Evolutionary conservation across 139 green algal genomes (phyloP), one percentile per base, ranked within the genome.

Genomic region (Chlamydomonas incerta): DNA sequence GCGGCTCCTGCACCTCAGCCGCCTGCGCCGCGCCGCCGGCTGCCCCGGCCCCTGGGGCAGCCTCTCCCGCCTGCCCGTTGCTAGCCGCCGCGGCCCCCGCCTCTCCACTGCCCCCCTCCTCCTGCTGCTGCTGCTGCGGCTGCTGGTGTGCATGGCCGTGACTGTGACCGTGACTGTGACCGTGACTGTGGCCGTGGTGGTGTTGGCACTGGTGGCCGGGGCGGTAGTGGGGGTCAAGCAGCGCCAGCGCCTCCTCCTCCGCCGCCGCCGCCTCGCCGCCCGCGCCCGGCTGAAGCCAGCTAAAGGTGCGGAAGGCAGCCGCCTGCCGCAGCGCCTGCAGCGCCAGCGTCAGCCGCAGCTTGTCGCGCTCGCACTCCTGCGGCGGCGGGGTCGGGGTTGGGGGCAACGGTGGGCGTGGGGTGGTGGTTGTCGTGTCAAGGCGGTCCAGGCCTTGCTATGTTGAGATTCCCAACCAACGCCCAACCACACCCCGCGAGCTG

Each of bases 291-390:
- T 82, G 81, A 82, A 87, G 87, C 87, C 87, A 91, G 70, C 69
- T 85, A 71, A 91, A 85, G 29, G 63, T 63, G 11, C 71, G 33
- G 46, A 87, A 80, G 18, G 83, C 88, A 10, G 68, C 55, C 10
- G 88, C 83, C 72, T 83, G 67, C 41, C 60, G 62, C 35, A 91
- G 79, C 46, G 88, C 83, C 65, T 89, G 84, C n/a, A 85, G 67
- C 18, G 71, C 55, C 65, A 94, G 84, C 18, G 88, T 93, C 21
- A 94, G 76, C 26, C 74, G 74, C 83, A 94, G 88, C 90, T 94
- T 94, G 23, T 90, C 86, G 0, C 92, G 83, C 86, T 94, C 91
- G 26, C 72, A 72, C 31, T 95, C 90, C 90, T 94, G 90, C 14
- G 57, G 57, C 15, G 57, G 14, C 10, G n/a, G n/a, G n/a, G n/a